Percentiles rank a stretch among this genome's conserved stretches.
These are phyloP conservation scores for Gaertneriomyces sp. DNA, from an alignment of 192 early-diverging fungal genomes.

Conservation along the genomic window DNA sequence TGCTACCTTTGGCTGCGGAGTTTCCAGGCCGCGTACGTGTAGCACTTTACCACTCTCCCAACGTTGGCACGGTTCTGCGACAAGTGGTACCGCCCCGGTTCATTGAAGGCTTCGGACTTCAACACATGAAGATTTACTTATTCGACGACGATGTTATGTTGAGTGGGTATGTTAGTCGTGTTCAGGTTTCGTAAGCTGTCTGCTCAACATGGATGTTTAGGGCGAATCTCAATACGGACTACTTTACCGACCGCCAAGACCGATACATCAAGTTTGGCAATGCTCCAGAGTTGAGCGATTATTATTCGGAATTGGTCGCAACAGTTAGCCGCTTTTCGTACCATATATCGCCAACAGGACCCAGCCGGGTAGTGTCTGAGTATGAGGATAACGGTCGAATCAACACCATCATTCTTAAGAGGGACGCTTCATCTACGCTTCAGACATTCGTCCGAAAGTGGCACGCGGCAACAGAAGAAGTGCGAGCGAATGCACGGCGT, in stretches of 20 bases:
- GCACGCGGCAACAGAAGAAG: neutral
- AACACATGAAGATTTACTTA: constrained; percentile 91
- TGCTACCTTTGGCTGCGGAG: constrained; percentile 59
- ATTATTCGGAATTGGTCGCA: constrained; percentile 67
- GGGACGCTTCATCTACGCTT: neutral
- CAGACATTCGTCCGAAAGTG: constrained; percentile 10
- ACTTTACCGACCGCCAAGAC: constrained; percentile 95
- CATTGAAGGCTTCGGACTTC: constrained; percentile 89
- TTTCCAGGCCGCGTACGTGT: constrained; percentile 66
- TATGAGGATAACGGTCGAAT: neutral
- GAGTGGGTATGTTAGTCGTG: constrained; percentile 56
- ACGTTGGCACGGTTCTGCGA: constrained; percentile 66
- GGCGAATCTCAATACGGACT: constrained; percentile 89
- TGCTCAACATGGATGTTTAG: constrained; percentile 41
- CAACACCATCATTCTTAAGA: neutral
- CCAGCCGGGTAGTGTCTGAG: neutral
- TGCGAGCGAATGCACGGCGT: constrained; percentile 3
- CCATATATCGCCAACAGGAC: neutral
- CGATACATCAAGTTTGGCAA: constrained; percentile 76
- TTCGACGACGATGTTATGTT: constrained; percentile 84
- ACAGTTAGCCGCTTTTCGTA: constrained; percentile 54
- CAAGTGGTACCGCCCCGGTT: constrained; percentile 75
- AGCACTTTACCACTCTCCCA: constrained; percentile 85
- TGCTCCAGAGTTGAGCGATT: constrained; percentile 52
- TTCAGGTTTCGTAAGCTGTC: neutral